phyloP scores from a whole-genome alignment of 768 basidiomycete species.

The Suillus occidentalis region DNA sequence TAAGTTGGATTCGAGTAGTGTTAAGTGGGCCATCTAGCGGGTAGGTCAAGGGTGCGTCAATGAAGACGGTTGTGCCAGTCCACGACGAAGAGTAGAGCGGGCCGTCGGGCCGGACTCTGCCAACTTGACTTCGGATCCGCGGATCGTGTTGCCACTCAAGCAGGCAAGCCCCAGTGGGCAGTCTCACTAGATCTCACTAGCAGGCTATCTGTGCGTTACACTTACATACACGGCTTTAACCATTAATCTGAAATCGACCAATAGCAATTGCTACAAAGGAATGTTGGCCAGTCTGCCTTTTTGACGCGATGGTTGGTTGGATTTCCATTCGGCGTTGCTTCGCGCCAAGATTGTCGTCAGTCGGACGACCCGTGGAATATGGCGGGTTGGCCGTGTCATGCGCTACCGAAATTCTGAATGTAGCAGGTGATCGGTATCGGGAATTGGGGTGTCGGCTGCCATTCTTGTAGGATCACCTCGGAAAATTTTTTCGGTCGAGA shows the following conservation, averaged over 20 bases:
- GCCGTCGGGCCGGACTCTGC: too few species aligned
- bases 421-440: neutral
- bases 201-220: neutral
- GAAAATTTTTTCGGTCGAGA: constrained; percentile 25
- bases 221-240: too few species aligned
- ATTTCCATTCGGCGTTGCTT: constrained; percentile 15
- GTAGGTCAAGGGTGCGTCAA: too few species aligned
- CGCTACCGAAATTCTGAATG: constrained; percentile 11
- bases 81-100: too few species aligned
- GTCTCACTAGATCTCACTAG: too few species aligned
- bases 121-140: too few species aligned
- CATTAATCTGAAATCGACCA: neutral
- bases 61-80: too few species aligned
- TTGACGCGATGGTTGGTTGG: constrained; percentile 33
- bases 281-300: neutral
- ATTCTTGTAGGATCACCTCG: constrained; percentile 34
- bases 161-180: too few species aligned
- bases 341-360: constrained; percentile 31
- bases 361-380: constrained; percentile 30
- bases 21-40: too few species aligned
- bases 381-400: constrained; percentile 31
- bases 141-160: too few species aligned
- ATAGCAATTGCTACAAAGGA: neutral
- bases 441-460: neutral
- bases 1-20: too few species aligned